Conservation (phyloP, 2,329 filamentous ascomycete species). For the Thelonectria rubi region DNA sequence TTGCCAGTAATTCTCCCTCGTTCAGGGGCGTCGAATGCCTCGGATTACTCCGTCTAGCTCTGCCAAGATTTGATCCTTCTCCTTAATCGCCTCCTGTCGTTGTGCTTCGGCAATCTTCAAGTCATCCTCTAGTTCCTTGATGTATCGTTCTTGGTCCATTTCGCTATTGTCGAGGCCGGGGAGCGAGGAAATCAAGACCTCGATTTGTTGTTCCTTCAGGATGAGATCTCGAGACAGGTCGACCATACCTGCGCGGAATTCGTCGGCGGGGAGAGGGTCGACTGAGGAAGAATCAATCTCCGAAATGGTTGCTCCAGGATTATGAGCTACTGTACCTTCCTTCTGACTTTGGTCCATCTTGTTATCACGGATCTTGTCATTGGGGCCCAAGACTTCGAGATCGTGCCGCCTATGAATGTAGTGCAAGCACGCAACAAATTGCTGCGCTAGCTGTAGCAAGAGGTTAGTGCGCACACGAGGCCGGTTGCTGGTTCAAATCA, state of each 20-base stretch:
- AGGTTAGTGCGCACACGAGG: conserved; percentile 13
- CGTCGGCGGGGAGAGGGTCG: conserved; percentile 68
- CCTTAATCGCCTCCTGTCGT: conserved; percentile 69
- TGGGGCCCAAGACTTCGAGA: conserved; percentile 65
- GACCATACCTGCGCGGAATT: conserved; percentile 72
- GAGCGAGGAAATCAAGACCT: conserved; percentile 76
- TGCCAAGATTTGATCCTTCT: conserved; percentile 68
- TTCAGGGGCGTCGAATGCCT: conserved; percentile 66
- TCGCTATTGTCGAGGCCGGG: conserved; percentile 84
- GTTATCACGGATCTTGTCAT: conserved; percentile 66
- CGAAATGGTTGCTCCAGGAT: background rate
- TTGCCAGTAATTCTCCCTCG: background rate
- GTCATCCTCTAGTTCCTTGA: conserved; percentile 72
- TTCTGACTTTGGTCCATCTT: conserved; percentile 63
- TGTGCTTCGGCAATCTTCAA: conserved; percentile 70
- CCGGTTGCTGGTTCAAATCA: background rate
- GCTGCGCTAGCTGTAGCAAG: conserved; percentile 67
- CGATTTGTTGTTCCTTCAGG: conserved; percentile 84
- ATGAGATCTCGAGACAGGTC: conserved; percentile 82
- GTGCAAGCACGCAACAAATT: conserved; percentile 73
- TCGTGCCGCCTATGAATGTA: conserved; percentile 76
- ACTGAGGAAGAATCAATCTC: conserved; percentile 51
- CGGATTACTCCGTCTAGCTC: conserved; percentile 70
- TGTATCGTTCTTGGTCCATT: conserved; percentile 75
- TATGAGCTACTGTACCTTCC: conserved; percentile 53